These are phyloP conservation scores for Suhomyces taliae DNA, from an alignment of 1,139 yeast species.

Conservation along the genomic window DNA sequence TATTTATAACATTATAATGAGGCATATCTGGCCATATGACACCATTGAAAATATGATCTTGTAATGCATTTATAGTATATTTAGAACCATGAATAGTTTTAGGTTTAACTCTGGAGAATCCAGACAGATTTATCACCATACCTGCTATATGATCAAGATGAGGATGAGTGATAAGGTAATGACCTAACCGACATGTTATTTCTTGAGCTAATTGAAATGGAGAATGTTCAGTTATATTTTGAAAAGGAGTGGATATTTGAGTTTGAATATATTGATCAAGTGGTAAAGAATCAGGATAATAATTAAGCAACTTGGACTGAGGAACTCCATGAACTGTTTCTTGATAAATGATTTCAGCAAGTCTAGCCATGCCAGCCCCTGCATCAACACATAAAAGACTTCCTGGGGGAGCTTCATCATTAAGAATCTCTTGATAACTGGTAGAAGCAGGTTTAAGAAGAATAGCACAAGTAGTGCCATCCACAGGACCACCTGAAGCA, in stretches of 20 bases:
- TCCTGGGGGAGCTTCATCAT: slow-evolving; percentile 1
- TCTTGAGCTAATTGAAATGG: slow-evolving; percentile 24
- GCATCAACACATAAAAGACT: slow-evolving; percentile 67
- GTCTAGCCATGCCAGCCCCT: slow-evolving; percentile 67
- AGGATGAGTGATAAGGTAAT: slow-evolving; percentile 72
- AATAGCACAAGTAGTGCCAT: slow-evolving; percentile 64
- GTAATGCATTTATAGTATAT: slow-evolving; percentile 53
- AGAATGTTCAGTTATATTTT: slow-evolving; percentile 13
- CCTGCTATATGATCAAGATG: slow-evolving; percentile 82
- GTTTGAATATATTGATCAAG: slow-evolving; percentile 22
- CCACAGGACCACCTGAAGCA: slow-evolving; percentile 77
- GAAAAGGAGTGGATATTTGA: slow-evolving; percentile 31
- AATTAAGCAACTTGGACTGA: slow-evolving; percentile 18
- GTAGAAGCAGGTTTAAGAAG: slow-evolving; percentile 56
- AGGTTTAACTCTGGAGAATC: slow-evolving; percentile 31
- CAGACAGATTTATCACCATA: slow-evolving; percentile 70
- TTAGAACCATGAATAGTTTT: slow-evolving; percentile 55
- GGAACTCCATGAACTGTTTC: slow-evolving; percentile 14
- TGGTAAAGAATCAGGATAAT: slow-evolving; percentile 29
- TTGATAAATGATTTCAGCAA: slow-evolving; percentile 50
- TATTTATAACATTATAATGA: slow-evolving; percentile 30
- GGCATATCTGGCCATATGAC: slow-evolving; percentile 77
- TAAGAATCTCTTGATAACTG: slow-evolving; percentile 37
- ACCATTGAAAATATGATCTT: slow-evolving; percentile 67
- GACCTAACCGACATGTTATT: slow-evolving; percentile 37